These are phyloP conservation scores for Lachancea kluyveri DNA, from an alignment of 805 yeast species.

Conservation along the genomic window DNA sequence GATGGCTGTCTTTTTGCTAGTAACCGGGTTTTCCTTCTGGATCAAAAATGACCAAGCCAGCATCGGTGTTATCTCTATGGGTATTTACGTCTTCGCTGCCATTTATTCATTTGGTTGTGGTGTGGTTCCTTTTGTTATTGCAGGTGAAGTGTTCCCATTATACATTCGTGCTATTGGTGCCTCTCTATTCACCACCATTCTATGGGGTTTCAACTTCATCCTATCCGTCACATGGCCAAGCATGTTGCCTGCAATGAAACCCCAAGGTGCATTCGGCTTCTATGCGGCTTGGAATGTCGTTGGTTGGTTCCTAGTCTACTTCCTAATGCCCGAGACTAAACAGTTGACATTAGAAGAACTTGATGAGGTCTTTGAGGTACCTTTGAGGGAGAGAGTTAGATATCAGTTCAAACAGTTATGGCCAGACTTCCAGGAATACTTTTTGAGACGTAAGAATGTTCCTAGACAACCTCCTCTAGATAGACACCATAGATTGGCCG, in stretches of 20 bases:
- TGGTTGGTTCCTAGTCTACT: slow-evolving; percentile 64
- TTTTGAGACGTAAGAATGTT: slow-evolving; percentile 43
- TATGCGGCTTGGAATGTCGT: slow-evolving; percentile 80
- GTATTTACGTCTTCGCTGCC: slow-evolving; percentile 65
- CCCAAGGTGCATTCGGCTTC: slow-evolving; percentile 85
- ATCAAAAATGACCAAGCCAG: slow-evolving; percentile 49
- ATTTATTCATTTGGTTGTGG: slow-evolving; percentile 84
- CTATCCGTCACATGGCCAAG: slow-evolving; percentile 78
- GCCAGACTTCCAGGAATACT: slow-evolving; percentile 39
- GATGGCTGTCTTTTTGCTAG: slow-evolving; percentile 52
- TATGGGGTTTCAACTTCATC: slow-evolving; percentile 69
- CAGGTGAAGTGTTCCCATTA: slow-evolving; percentile 79
- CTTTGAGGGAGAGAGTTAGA: slow-evolving; percentile 48
- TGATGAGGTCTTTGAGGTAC: slow-evolving; percentile 62
- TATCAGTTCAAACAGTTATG: slow-evolving; percentile 36
- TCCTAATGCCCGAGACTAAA: slow-evolving; percentile 65
- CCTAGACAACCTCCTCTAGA: slow-evolving; percentile 50
- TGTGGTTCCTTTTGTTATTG: slow-evolving; percentile 84
- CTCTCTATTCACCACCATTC: slow-evolving; percentile 69
- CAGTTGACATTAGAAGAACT: slow-evolving; percentile 63
- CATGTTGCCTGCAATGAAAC: slow-evolving; percentile 54
- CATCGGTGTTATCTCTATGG: slow-evolving; percentile 61
- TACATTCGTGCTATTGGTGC: slow-evolving; percentile 76
- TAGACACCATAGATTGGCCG: slow-evolving; percentile 51
- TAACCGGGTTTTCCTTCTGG: slow-evolving; percentile 70